Evolutionary conservation across 106 monocot species (phyloP), one percentile per base, ranked within the genome.

Genomic region (Alisma plantagoaquatica): DNA sequence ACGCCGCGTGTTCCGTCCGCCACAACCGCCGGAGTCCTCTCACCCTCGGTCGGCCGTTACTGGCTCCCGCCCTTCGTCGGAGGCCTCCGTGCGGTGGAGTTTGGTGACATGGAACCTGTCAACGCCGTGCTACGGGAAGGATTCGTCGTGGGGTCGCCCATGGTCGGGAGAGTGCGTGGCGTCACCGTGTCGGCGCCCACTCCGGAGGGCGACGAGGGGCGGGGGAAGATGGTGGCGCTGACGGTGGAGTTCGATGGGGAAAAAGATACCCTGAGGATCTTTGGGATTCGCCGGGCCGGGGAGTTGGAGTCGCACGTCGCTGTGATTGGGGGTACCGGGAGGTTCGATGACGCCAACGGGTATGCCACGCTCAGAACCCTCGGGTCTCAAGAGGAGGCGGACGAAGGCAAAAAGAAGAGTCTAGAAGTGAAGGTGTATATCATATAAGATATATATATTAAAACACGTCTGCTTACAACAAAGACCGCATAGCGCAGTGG

Each of bases 401-500:
- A 16, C 0, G 56, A 14, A 5, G 41, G 21, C 15, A 2, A 10
- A 4, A 56, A 24, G 9, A 56, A 9, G 41, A 56, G 56, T 26
- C 38, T 56, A 4, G 23, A 24, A 14, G 2, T 56, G 24, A 38
- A 23, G 19, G 56, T 58, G 0, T 26, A 26, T 57, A 24, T 57
- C 35, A 57, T 24, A 26, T 57, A 43, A 32, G 23, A 10, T 47
- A 47, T n/a, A n/a, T n/a, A n/a, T n/a, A n/a, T n/a, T n/a, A n/a
- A n/a, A n/a, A n/a, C n/a, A n/a, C n/a, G n/a, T n/a, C n/a, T n/a
- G n/a, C n/a, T n/a, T n/a, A n/a, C n/a, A n/a, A n/a, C n/a, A n/a
- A 38, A 38, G 94, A 98, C 89, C 81, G 96, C 89, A 84, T 89
- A 85, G 89, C 89, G 96, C 96, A 98, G 96, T 98, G 84, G 98